phyloP scores from a whole-genome alignment of 352 stramenopile genomes.

The Phytophthora palmivora region DNA sequence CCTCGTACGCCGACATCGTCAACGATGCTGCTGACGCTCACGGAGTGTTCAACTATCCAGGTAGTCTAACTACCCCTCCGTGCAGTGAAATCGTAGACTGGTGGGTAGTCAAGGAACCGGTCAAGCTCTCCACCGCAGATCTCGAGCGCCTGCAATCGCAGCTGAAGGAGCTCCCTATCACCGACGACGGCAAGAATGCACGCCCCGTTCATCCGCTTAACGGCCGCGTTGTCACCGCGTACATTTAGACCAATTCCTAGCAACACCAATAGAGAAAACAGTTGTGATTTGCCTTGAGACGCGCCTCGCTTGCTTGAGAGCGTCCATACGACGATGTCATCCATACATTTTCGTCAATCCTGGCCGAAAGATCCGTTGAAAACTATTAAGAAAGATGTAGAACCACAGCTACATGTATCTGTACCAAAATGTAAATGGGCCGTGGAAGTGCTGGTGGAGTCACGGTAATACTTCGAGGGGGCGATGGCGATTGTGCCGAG shows the following conservation, averaged over 20 bases:
- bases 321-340: constrained; percentile 9
- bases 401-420: too few species aligned
- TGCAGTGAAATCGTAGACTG: too few species aligned
- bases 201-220: constrained; percentile 39
- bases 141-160: constrained; percentile 34
- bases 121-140: constrained; percentile 32
- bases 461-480: constrained; percentile 1
- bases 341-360: neutral
- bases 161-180: constrained; percentile 30
- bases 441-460: neutral
- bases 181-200: constrained; percentile 37
- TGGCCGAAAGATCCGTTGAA: too few species aligned
- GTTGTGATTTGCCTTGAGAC: constrained; percentile 23
- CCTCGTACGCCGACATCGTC: constrained; percentile 54
- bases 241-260: constrained; percentile 18
- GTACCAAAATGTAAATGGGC: too few species aligned
- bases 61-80: constrained; percentile 42
- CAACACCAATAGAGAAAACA: constrained; percentile 4
- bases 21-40: constrained; percentile 42
- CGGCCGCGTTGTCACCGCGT: constrained; percentile 31
- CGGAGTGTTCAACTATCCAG: constrained; percentile 57
- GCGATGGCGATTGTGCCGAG: constrained; percentile 13
- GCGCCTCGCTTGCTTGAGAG: constrained; percentile 13
- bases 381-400: too few species aligned
- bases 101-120: constrained; percentile 37